Evolutionary conservation across 2,329 filamentous ascomycete species (phyloP).

Genomic region (Fusarium duplospermum): DNA sequence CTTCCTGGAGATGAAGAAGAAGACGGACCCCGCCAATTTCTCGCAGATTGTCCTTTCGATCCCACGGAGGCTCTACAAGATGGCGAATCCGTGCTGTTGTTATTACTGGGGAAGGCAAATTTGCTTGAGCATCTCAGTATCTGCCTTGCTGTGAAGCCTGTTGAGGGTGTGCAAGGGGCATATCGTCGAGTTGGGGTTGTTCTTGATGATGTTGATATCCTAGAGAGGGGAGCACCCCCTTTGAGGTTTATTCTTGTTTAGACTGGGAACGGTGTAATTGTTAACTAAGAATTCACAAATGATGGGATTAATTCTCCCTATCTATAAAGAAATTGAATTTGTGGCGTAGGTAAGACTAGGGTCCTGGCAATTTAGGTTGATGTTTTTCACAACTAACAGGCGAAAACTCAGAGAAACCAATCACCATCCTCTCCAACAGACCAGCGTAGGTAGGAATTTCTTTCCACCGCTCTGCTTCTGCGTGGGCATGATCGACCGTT

Average conservation of each 20-base stretch:
- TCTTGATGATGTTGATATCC: neutral
- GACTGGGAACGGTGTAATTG: neutral
- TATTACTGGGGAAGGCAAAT: neutral
- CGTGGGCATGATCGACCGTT: neutral
- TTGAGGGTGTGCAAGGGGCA: neutral
- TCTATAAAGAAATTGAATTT: too few relatives aligned
- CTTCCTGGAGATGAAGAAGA: neutral
- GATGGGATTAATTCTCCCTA: slow-evolving; percentile 1
- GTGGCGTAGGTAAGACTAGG: too few relatives aligned
- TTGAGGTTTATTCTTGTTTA: neutral
- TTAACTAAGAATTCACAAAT: too few relatives aligned
- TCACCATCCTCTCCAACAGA: neutral
- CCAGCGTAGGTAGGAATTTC: neutral
- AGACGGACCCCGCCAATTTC: neutral
- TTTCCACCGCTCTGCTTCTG: neutral
- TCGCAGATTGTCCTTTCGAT: neutral
- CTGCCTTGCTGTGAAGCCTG: neutral
- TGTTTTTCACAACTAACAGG: neutral
- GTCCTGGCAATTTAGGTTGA: too few relatives aligned
- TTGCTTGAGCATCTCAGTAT: accelerated
- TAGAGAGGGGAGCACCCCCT: neutral
- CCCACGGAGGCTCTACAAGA: neutral
- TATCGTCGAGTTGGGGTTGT: neutral
- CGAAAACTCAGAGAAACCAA: neutral
- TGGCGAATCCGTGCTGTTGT: neutral